Evolutionary conservation across 805 yeast species (phyloP).

Genomic region (Metschnikowia similis): DNA sequence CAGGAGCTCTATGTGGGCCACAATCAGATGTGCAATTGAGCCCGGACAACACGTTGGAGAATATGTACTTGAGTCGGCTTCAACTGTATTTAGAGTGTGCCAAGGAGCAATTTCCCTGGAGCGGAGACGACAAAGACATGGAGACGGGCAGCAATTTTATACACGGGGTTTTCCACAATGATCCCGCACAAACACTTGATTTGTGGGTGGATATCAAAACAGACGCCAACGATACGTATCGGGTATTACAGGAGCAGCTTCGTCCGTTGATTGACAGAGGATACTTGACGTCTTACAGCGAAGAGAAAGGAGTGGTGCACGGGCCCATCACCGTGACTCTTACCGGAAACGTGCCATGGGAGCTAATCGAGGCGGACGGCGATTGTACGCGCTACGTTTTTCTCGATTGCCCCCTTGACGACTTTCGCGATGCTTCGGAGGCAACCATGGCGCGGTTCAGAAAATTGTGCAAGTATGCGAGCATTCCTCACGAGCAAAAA

Average conservation of each 20-base stretch:
- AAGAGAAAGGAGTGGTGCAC: slow-evolving; percentile 27
- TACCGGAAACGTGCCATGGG: slow-evolving; percentile 62
- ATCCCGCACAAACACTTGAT: slow-evolving; percentile 49
- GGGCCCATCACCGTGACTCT: slow-evolving; percentile 62
- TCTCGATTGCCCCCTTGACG: slow-evolving; percentile 49
- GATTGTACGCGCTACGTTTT: slow-evolving; percentile 34
- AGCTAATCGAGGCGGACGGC: slow-evolving; percentile 21
- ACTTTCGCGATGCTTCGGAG: slow-evolving; percentile 20
- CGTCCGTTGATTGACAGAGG: slow-evolving; percentile 43
- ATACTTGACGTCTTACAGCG: slow-evolving; percentile 49
- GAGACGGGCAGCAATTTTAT: slow-evolving; percentile 7
- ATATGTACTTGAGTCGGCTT: slow-evolving; percentile 54
- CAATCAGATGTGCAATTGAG: slow-evolving; percentile 43
- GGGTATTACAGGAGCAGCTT: slow-evolving; percentile 41
- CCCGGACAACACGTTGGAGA: slow-evolving; percentile 42
- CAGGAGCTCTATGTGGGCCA: slow-evolving; percentile 60
- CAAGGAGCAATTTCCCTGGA: slow-evolving; percentile 29
- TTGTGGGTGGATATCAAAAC: slow-evolving; percentile 64
- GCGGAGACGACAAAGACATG: not conserved
- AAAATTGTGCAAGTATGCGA: slow-evolving; percentile 36
- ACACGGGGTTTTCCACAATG: slow-evolving; percentile 36
- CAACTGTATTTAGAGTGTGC: slow-evolving; percentile 43
- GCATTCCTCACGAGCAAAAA: slow-evolving; percentile 37
- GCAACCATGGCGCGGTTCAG: slow-evolving; percentile 21
- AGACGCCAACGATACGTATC: slow-evolving; percentile 47